A percentile compares a stretch with the other conserved stretches of the same genome.
Evolutionary conservation across 202 grass and related monocot genomes (phyloP).

Genomic region (Elaeis oleifera): DNA sequence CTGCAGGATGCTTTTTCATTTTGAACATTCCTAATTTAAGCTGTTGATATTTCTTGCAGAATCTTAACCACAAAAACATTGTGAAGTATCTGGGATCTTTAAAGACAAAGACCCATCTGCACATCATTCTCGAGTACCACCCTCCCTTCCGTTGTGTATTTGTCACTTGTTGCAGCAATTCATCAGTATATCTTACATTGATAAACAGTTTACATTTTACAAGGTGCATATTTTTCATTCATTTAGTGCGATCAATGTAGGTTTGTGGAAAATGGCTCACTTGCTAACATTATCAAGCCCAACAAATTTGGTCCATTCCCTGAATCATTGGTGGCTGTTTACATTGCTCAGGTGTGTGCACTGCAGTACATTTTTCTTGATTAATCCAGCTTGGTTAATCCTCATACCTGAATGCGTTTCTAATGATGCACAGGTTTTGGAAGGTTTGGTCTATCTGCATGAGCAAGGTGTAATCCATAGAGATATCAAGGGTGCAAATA

Average conservation of each 20-base stretch:
- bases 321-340: constrained; percentile 90
- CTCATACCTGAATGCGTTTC: not conserved
- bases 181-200: too few species aligned
- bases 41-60: constrained; percentile 41
- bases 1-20: too few species aligned
- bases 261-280: constrained; percentile 98
- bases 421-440: constrained; percentile 60
- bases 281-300: constrained; percentile 98
- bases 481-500: constrained; percentile 99
- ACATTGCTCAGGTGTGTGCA: constrained; percentile 78
- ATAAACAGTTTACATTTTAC: not conserved
- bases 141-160: too few species aligned
- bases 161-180: too few species aligned
- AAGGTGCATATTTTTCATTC: constrained; percentile 21
- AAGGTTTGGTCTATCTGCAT: constrained; percentile 97
- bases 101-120: constrained; percentile 89
- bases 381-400: not conserved
- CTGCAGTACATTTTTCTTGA: not conserved
- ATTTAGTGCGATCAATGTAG: constrained; percentile 32
- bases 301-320: constrained; percentile 99
- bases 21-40: too few species aligned
- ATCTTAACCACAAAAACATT: constrained; percentile 99
- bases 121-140: constrained; percentile 91
- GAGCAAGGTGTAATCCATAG: constrained; percentile 99
- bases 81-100: constrained; percentile 93